Base-by-base conservation (phyloP, 2,329 filamentous ascomycete species). In the Cylindrodendrum hubeiense region DNA sequence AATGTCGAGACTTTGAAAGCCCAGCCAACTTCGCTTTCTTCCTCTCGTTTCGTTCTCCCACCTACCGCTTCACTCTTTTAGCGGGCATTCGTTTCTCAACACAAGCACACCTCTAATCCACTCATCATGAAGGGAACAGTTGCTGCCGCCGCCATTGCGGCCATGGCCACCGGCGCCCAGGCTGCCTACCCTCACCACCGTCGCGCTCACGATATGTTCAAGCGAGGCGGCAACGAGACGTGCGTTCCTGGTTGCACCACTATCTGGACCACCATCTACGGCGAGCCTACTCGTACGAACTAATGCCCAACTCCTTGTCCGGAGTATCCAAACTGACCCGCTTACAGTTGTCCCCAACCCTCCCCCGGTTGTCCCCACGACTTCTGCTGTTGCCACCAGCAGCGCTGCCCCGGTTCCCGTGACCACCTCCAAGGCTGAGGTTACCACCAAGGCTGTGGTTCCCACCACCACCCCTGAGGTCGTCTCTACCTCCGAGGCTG, bases 61-160 rank as follows among this genome's bases (percentile, higher is more conserved):
- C 81, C 77, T 73, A 91, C 90, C 90, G 91, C 91, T 93, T 93
- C 91, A 93, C 90, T 93, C 93, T 81, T 94, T 95, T 84, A 94
- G 92, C 92, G 92, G 92, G 88, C 91, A 90, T 85, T 93, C 90
- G 82, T 92, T 91, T 77, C 67, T 67, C 64, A 69, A 49, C 56
- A 55, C 71, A 69, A 76, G 67, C 70, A 67, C 39, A 66, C 56
- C 37, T 54, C 33, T 60, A 49, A 58, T 62, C 19, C 43, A 63
- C 74, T 78, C 83, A 91, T 77, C 44, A 96, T 96, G 93, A 96
- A 93, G 91, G 89, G 86, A 77, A 85, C 86, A 77, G 79, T 92
- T 76, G 80, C 93, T 73, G 87, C 89, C 75, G 87, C 90, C 79
- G 89, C 90, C 79, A 85, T 83, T 80, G 90, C 84, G 80, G 89